phyloP scores from a whole-genome alignment of 2,329 filamentous ascomycete species.

The Clarireedia homoeocarpa region DNA sequence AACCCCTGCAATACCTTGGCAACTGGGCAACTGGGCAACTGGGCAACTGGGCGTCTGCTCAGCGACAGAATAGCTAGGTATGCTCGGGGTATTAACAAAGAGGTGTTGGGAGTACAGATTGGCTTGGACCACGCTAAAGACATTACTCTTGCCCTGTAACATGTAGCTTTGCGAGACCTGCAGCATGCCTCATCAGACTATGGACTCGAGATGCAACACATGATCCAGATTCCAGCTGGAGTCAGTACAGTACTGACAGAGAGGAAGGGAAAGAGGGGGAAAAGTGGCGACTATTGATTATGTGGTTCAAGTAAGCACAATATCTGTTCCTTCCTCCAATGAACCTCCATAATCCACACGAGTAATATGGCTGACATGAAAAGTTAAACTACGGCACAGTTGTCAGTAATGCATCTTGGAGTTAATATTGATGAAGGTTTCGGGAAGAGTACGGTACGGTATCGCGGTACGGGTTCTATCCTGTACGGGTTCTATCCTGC shows the following conservation, averaged over 20 bases:
- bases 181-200: conserved; percentile 5
- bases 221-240: conserved; percentile 5
- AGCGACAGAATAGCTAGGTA: neutral
- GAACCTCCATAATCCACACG: neutral
- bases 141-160: conserved; percentile 5
- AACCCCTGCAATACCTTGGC: no score
- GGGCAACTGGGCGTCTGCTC: neutral
- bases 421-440: neutral
- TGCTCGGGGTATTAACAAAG: neutral
- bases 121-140: conserved; percentile 4
- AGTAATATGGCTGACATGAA: neutral
- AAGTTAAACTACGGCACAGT: neutral
- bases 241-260: neutral
- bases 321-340: neutral
- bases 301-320: neutral
- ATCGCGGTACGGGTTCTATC: neutral
- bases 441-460: neutral
- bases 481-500: neutral
- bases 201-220: conserved; percentile 1
- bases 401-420: neutral
- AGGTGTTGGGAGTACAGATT: neutral
- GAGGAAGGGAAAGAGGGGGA: neutral
- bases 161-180: conserved; percentile 7
- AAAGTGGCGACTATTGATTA: neutral
- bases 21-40: neutral